These are phyloP conservation scores for Scleromitrula shiraiana DNA, from an alignment of 2,329 filamentous ascomycete species.

Conservation along the genomic window DNA sequence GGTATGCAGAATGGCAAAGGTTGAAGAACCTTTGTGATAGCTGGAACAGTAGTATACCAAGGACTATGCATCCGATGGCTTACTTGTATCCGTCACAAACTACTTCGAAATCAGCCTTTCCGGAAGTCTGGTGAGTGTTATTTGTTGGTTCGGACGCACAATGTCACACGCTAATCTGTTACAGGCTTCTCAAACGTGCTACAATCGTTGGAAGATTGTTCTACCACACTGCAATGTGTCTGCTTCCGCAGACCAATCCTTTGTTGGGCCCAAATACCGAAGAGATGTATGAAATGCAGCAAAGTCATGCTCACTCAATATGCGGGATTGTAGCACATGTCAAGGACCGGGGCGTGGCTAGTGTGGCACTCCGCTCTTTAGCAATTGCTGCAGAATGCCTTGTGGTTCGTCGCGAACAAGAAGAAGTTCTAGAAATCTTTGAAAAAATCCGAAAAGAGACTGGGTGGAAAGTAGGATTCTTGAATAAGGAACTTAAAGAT, in stretches of 20 bases:
- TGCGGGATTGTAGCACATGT: constrained; percentile 85
- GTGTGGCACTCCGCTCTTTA: constrained; percentile 70
- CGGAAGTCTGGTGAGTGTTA: constrained; percentile 67
- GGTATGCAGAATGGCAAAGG: constrained; percentile 68
- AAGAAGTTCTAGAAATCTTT: constrained; percentile 72
- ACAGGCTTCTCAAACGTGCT: constrained; percentile 71
- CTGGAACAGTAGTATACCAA: constrained; percentile 72
- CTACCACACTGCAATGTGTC: constrained; percentile 78
- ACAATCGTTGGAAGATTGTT: constrained; percentile 78
- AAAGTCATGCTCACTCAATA: constrained; percentile 72
- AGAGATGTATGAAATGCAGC: constrained; percentile 63
- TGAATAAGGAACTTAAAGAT: constrained; percentile 65
- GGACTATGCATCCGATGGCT: constrained; percentile 80
- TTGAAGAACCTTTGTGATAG: constrained; percentile 75
- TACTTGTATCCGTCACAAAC: constrained; percentile 64
- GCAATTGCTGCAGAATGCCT: constrained; percentile 70
- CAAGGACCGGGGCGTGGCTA: constrained; percentile 71
- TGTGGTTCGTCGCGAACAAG: constrained; percentile 60
- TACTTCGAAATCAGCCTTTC: constrained; percentile 65
- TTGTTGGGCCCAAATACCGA: constrained; percentile 45
- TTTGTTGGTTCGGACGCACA: not conserved
- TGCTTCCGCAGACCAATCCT: constrained; percentile 75
- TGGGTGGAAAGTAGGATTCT: constrained; percentile 66
- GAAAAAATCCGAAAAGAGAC: constrained; percentile 67
- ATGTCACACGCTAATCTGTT: constrained; percentile 20